A percentile compares a stretch with the other conserved stretches of the same genome.
Evolutionary conservation across 2,329 filamentous ascomycete species (phyloP).

Genomic region (Zymoseptoria crescenta): DNA sequence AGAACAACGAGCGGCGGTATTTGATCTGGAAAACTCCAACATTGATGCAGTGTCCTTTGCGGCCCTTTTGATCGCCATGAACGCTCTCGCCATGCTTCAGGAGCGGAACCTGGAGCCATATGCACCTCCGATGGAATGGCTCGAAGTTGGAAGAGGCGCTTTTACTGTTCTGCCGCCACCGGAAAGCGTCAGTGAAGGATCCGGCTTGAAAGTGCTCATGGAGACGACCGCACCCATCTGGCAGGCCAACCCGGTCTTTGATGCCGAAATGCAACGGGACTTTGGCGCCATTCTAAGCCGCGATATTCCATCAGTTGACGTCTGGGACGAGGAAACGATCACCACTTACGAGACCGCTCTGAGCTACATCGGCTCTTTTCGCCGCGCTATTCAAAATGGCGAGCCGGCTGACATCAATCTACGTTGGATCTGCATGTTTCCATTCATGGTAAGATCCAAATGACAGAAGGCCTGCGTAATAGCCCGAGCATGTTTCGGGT

Average conservation of each 20-base stretch:
- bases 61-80: slow-evolving; percentile 23
- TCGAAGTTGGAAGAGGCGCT: slow-evolving; percentile 25
- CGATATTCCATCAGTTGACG: slow-evolving; percentile 15
- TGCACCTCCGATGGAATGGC: slow-evolving; percentile 27
- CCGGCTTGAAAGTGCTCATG: slow-evolving; percentile 19
- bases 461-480: background rate
- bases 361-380: slow-evolving; percentile 24
- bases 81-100: slow-evolving; percentile 24
- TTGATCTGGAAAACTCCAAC: slow-evolving; percentile 18
- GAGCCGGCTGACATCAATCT: slow-evolving; percentile 22
- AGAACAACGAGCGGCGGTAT: slow-evolving; percentile 24
- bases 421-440: slow-evolving; percentile 28
- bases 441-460: slow-evolving; percentile 16
- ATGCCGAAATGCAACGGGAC: slow-evolving; percentile 14
- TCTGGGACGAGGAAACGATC: slow-evolving; percentile 17
- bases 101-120: slow-evolving; percentile 24
- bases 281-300: slow-evolving; percentile 20
- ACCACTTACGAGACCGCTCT: slow-evolving; percentile 24
- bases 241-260: slow-evolving; percentile 14
- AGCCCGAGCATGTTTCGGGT: background rate
- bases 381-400: slow-evolving; percentile 17
- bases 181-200: slow-evolving; percentile 16
- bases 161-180: slow-evolving; percentile 21
- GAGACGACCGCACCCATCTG: slow-evolving; percentile 19
- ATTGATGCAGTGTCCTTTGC: slow-evolving; percentile 26